A percentile compares a stretch with the other conserved stretches of the same genome.
phyloP scores from a whole-genome alignment of 345 rosid species.

The Mangifera indica region DNA sequence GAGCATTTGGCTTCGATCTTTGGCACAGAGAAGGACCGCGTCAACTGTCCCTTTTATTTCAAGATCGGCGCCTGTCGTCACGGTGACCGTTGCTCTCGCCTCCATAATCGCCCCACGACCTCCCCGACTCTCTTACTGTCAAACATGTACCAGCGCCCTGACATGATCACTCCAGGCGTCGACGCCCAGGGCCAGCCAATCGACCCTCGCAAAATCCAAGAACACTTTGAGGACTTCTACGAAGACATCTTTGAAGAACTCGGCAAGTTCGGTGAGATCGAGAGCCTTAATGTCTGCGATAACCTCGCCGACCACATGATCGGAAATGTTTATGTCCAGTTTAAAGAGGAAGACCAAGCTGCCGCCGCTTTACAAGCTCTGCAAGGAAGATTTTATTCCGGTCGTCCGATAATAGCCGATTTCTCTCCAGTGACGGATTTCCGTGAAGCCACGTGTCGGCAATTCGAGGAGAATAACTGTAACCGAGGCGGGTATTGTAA shows the following conservation, averaged over 20 bases:
- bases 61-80: conserved; percentile 87
- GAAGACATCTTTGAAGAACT: conserved; percentile 92
- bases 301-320: conserved; percentile 94
- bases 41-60: conserved; percentile 82
- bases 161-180: conserved; percentile 80
- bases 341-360: conserved; percentile 89
- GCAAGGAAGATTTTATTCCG: conserved; percentile 79
- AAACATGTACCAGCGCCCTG: conserved; percentile 84
- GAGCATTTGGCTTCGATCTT: conserved; percentile 92
- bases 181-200: conserved; percentile 65
- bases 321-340: conserved; percentile 86
- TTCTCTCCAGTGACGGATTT: conserved; percentile 94
- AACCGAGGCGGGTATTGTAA: conserved; percentile 91
- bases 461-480: conserved; percentile 80
- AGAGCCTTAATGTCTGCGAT: conserved; percentile 79
- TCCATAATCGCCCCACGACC: conserved; percentile 71
- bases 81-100: conserved; percentile 83
- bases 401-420: conserved; percentile 90
- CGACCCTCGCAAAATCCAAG: conserved; percentile 71
- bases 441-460: conserved; percentile 86
- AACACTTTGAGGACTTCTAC: conserved; percentile 78
- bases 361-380: conserved; percentile 74
- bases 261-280: conserved; percentile 83
- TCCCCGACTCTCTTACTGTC: conserved; percentile 73
- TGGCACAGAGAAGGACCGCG: conserved; percentile 80